Conservation (phyloP, 2,329 filamentous ascomycete genomes). For the Paecilomyces dactylethromorphus region DNA sequence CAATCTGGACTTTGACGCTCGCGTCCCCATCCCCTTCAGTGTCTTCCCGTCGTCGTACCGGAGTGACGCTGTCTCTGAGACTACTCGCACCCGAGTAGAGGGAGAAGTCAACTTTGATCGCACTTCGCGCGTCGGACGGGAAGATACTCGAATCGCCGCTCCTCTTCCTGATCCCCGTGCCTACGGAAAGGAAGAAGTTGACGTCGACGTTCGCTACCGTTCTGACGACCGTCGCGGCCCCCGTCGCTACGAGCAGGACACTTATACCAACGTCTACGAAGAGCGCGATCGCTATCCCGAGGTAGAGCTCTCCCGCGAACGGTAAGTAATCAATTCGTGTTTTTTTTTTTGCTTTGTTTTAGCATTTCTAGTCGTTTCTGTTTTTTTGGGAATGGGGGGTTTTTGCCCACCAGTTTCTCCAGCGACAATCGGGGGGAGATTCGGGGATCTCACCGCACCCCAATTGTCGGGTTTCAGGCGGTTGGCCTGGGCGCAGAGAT, state of each 20-base stretch:
- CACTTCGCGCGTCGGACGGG: slow-evolving; percentile 86
- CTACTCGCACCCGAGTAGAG: slow-evolving; percentile 76
- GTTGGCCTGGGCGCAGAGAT: background rate
- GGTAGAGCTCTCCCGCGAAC: slow-evolving; percentile 46
- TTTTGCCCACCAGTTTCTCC: too few species aligned
- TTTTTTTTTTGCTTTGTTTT: slow-evolving; percentile 10
- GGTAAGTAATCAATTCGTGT: slow-evolving; percentile 32
- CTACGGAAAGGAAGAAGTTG: slow-evolving; percentile 79
- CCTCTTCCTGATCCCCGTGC: slow-evolving; percentile 59
- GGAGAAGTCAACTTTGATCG: slow-evolving; percentile 72
- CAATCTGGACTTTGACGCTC: slow-evolving; percentile 99
- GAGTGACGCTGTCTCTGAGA: slow-evolving; percentile 61
- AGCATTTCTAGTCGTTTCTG: background rate
- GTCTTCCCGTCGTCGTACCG: slow-evolving; percentile 99
- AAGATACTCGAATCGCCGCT: slow-evolving; percentile 70
- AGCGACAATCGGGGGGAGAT: background rate
- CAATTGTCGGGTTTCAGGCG: background rate
- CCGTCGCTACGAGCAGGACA: slow-evolving; percentile 37
- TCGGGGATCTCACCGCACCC: background rate
- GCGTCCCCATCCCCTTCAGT: slow-evolving; percentile 98
- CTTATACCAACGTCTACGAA: slow-evolving; percentile 22
- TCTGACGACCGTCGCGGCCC: slow-evolving; percentile 62
- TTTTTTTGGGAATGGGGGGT: too few species aligned
- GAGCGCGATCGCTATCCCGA: slow-evolving; percentile 37
- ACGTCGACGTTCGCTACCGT: slow-evolving; percentile 61